Evolutionary conservation across 768 basidiomycete genomes (phyloP).

Genomic region (Coprinopsis marcescibilis): DNA sequence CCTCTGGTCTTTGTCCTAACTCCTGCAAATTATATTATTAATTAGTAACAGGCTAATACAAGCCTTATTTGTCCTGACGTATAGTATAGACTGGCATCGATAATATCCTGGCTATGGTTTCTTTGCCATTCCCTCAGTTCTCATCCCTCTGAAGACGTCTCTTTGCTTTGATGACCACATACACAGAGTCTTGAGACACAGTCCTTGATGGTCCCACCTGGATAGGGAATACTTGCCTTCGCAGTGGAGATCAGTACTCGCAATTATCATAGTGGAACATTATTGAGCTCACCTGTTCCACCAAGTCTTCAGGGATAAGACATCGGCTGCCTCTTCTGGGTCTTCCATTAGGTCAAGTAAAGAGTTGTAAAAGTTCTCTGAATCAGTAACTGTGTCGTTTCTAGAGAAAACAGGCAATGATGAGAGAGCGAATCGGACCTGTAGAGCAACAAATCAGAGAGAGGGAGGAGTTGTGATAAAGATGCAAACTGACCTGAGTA

Average conservation of each 20-base stretch:
- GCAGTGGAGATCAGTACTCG: not conserved
- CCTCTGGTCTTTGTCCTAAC: no score
- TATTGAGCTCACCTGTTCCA: not conserved
- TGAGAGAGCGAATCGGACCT: not conserved
- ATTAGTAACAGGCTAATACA: no score
- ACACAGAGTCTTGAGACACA: no score
- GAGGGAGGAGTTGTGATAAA: not conserved
- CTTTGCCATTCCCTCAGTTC: no score
- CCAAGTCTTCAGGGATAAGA: not conserved
- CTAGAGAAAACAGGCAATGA: not conserved
- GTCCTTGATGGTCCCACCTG: not conserved
- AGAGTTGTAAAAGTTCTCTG: not conserved
- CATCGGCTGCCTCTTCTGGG: not conserved
- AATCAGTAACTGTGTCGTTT: not conserved
- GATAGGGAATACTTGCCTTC: not conserved
- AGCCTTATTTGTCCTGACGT: no score
- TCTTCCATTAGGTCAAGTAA: not conserved
- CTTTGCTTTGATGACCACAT: no score
- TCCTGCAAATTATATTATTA: no score
- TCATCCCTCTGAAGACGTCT: no score
- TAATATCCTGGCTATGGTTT: no score
- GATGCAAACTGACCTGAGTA: not conserved
- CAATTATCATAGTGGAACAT: not conserved
- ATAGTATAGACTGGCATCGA: no score
- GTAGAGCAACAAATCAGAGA: not conserved